phyloP scores from a whole-genome alignment of 2,329 filamentous ascomycete species.

The Phoma sp. region DNA sequence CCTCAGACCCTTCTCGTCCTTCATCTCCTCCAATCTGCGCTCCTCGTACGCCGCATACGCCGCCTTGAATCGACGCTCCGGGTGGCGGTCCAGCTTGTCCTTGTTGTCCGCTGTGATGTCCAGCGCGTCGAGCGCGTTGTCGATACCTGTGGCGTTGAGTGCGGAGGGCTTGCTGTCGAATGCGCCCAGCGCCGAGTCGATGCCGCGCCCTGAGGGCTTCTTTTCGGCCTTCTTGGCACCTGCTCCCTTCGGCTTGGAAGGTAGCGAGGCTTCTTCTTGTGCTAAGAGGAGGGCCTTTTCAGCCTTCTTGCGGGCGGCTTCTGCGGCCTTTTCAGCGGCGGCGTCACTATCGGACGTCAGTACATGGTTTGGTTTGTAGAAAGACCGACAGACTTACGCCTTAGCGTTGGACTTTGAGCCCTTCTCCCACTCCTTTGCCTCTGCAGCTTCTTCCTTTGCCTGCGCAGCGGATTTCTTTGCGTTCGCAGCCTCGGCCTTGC shows the following conservation, averaged over 20 bases:
- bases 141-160: constrained; percentile 85
- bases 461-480: constrained; percentile 76
- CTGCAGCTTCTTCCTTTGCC: constrained; percentile 67
- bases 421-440: constrained; percentile 81
- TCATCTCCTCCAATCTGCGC: constrained; percentile 81
- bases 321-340: constrained; percentile 81
- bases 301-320: constrained; percentile 85
- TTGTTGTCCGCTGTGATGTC: constrained; percentile 67
- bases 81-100: constrained; percentile 83
- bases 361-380: no score
- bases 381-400: constrained; percentile 66
- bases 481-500: constrained; percentile 88
- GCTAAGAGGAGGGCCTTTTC: constrained; percentile 83
- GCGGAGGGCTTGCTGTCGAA: constrained; percentile 54
- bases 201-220: constrained; percentile 59
- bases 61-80: constrained; percentile 84
- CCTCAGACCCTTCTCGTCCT: constrained; percentile 79
- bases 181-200: constrained; percentile 65
- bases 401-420: constrained; percentile 85
- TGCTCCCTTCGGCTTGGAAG: constrained; percentile 68
- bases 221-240: constrained; percentile 67
- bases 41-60: constrained; percentile 85
- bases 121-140: constrained; percentile 90
- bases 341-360: constrained; percentile 66
- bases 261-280: constrained; percentile 77